Percentiles rank a stretch among this genome's conserved stretches.
phyloP scores from a whole-genome alignment of 2,329 filamentous ascomycete genomes.

The Fusarium sp. region DNA sequence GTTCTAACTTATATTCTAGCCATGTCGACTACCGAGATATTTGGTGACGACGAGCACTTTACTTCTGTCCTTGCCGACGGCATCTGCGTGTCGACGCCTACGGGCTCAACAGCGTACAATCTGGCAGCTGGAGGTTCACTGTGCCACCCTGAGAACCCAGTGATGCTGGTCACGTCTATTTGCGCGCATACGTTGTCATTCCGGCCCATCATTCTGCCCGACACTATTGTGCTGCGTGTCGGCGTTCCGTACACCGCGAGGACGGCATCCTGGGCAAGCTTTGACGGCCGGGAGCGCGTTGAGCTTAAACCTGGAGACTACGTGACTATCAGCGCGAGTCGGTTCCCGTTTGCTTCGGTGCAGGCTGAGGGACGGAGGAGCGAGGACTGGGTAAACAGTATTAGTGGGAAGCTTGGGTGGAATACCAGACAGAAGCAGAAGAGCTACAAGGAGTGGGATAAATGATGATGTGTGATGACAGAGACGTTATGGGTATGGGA shows the following conservation, averaged over 20 bases:
- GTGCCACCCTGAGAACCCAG: conserved; percentile 95
- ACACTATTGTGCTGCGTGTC: conserved; percentile 92
- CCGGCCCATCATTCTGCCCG: conserved; percentile 94
- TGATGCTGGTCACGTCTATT: conserved; percentile 94
- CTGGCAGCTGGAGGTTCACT: conserved; percentile 95
- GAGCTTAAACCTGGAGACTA: conserved; percentile 86
- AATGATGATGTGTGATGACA: conserved; percentile 23
- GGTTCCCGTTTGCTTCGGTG: conserved; percentile 85
- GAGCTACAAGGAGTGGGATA: conserved; percentile 65
- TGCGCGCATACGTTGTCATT: conserved; percentile 96
- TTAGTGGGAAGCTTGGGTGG: conserved; percentile 84
- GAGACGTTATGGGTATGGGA: neutral
- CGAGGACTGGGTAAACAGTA: conserved; percentile 88
- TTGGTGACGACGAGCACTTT: conserved; percentile 95
- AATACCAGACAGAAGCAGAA: conserved; percentile 86
- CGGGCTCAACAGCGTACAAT: conserved; percentile 95
- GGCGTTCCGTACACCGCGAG: conserved; percentile 96
- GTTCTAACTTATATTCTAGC: conserved; percentile 62
- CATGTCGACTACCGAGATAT: conserved; percentile 93
- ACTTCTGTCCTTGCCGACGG: conserved; percentile 95
- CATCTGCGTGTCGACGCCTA: conserved; percentile 93
- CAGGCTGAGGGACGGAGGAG: conserved; percentile 77
- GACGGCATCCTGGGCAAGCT: conserved; percentile 95
- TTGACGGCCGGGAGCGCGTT: conserved; percentile 92
- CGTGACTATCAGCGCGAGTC: conserved; percentile 84